phyloP scores from a whole-genome alignment of 768 basidiomycete genomes.

The Trametes punicea region DNA sequence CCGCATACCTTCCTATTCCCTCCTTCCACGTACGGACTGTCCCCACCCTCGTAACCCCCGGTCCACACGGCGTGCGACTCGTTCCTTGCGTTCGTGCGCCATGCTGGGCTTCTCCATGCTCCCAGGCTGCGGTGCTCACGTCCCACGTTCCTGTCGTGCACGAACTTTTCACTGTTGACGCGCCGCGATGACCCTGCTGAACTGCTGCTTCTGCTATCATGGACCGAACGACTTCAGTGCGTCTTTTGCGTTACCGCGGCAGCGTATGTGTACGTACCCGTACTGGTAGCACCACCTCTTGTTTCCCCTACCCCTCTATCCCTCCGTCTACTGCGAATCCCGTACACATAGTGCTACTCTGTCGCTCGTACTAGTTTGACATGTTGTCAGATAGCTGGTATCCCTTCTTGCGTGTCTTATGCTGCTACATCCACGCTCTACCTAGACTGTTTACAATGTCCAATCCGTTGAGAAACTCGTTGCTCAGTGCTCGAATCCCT shows the following conservation, averaged over 20 bases:
- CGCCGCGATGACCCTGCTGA: neutral
- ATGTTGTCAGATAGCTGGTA: conserved; percentile 9
- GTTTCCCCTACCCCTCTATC: no score
- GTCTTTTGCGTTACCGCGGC: neutral
- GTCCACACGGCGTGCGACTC: conserved; percentile 15
- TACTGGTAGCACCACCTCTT: neutral
- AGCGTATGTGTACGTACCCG: neutral
- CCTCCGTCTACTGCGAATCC: neutral
- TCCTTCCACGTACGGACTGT: neutral
- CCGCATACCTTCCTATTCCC: conserved; percentile 1
- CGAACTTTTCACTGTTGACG: conserved; percentile 2
- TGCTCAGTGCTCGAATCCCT: no score
- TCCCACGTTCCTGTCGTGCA: conserved; percentile 18
- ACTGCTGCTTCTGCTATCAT: conserved; percentile 1
- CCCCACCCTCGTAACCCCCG: conserved; percentile 12
- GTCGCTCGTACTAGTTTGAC: neutral
- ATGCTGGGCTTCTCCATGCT: neutral
- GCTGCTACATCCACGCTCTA: conserved; percentile 10
- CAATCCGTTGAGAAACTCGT: neutral
- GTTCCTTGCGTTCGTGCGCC: conserved; percentile 6
- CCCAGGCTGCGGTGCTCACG: neutral
- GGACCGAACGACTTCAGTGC: conserved; percentile 4
- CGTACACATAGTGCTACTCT: neutral
- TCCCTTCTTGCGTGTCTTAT: neutral
- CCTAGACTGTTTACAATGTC: conserved; percentile 6